A percentile compares a stretch with the other conserved stretches of the same genome.
Evolutionary conservation across 306 rosid species (phyloP).

Genomic region (Prunus mongolica): DNA sequence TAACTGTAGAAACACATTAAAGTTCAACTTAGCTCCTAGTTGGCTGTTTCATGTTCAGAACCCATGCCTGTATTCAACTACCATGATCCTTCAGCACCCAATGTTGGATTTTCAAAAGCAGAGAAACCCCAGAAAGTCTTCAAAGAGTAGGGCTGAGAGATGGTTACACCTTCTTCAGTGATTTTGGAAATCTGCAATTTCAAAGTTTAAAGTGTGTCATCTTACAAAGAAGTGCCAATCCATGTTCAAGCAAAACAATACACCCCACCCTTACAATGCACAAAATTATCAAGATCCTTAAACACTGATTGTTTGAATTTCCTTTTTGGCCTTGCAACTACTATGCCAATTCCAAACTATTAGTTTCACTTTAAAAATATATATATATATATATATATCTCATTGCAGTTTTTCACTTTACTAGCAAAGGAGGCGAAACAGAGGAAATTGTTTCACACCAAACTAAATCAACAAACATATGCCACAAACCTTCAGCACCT

Average conservation of each 20-base stretch:
- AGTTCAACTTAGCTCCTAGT: constrained; percentile 4
- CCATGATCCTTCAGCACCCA: constrained; percentile 90
- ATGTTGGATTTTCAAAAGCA: constrained; percentile 74
- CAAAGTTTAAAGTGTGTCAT: constrained; percentile 16
- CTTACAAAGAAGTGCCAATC: background rate
- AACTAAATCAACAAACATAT: no score
- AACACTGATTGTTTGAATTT: no score
- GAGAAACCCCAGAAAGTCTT: constrained; percentile 84
- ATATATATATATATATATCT: no score
- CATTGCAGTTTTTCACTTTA: no score
- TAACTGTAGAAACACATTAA: background rate
- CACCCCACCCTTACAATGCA: no score
- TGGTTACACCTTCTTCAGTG: constrained; percentile 67
- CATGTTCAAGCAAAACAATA: background rate
- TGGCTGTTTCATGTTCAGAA: constrained; percentile 5
- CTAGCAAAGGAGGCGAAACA: no score
- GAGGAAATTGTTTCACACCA: no score
- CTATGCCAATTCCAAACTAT: no score
- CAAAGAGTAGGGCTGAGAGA: constrained; percentile 66
- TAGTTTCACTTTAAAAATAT: no score
- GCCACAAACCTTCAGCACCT: no score
- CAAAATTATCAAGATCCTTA: no score
- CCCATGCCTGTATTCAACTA: constrained; percentile 21
- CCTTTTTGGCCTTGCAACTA: no score
- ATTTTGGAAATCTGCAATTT: constrained; percentile 74